These are phyloP conservation scores for Nissolia schottii DNA, from an alignment of 306 rosid species.

Conservation along the genomic window DNA sequence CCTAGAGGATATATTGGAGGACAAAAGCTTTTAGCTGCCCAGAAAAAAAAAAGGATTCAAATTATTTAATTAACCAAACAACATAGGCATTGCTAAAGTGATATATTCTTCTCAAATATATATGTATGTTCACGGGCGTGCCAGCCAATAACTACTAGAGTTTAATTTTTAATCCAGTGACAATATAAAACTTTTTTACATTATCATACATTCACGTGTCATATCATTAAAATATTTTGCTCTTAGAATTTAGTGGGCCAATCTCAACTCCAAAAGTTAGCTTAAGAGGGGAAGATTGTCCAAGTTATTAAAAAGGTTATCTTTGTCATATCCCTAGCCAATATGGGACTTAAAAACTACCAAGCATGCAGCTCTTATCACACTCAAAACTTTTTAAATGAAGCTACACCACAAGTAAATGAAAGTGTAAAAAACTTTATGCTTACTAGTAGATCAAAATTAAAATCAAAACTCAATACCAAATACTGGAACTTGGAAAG, in stretches of 20 bases:
- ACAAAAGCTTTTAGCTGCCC: slow-evolving; percentile 77
- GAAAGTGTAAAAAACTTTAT: not conserved
- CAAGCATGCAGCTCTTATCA: not conserved
- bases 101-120: not conserved
- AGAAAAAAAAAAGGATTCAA: slow-evolving; percentile 9
- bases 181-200: not conserved
- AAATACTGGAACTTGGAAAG: slow-evolving; percentile 58
- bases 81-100: not conserved
- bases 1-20: slow-evolving; percentile 90
- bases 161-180: not conserved
- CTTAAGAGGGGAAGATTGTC: too few relatives aligned
- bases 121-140: too few relatives aligned
- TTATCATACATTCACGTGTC: not conserved
- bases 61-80: slow-evolving; percentile 13
- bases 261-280: too few relatives aligned
- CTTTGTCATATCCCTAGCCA: too few relatives aligned
- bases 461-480: slow-evolving; percentile 44
- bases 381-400: not conserved
- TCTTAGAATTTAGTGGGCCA: too few relatives aligned
- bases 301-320: too few relatives aligned
- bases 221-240: not conserved
- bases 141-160: slow-evolving; percentile 9
- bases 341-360: too few relatives aligned
- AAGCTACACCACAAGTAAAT: not conserved
- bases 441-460: slow-evolving; percentile 2